Conservation (phyloP, 441 rosid genomes). For the Eruca vesicaria region DNA sequence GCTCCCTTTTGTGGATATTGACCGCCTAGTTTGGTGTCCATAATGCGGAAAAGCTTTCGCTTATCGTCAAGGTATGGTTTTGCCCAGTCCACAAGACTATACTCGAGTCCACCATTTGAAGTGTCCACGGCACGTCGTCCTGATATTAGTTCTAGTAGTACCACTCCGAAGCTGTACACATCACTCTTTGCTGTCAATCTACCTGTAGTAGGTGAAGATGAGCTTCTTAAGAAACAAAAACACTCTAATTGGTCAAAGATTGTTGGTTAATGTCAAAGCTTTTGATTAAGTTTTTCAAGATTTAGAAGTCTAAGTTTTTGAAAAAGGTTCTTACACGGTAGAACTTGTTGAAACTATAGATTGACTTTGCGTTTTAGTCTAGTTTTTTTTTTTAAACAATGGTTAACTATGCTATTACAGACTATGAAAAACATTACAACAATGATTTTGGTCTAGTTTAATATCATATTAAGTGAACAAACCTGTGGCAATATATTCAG, state of each 20-base stretch:
- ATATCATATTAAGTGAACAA: not conserved
- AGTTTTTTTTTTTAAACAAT: too few relatives aligned
- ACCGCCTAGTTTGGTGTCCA: conserved; percentile 67
- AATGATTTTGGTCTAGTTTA: not conserved
- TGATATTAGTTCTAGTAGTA: conserved; percentile 43
- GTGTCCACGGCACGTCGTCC: conserved; percentile 47
- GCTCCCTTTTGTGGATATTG: conserved; percentile 78
- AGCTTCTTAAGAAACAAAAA: not conserved
- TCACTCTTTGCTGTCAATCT: conserved; percentile 49
- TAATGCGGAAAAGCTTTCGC: conserved; percentile 45
- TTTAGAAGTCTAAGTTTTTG: not conserved
- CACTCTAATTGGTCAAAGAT: not conserved
- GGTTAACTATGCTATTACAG: too few relatives aligned
- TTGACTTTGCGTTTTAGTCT: not conserved
- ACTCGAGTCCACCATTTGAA: conserved; percentile 39
- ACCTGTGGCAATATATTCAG: conserved; percentile 93
- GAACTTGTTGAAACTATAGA: not conserved
- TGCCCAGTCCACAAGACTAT: conserved; percentile 52
- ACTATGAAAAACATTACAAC: too few relatives aligned
- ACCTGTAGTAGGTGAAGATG: conserved; percentile 31
- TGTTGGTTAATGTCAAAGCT: conserved; percentile 1
- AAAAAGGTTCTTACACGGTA: not conserved
- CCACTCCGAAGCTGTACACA: conserved; percentile 53
- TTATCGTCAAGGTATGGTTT: conserved; percentile 45
- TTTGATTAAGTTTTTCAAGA: not conserved